A percentile compares a stretch with the other conserved stretches of the same genome.
These are phyloP conservation scores for Candida orba DNA, from an alignment of 805 yeast genomes.

Conservation along the genomic window DNA sequence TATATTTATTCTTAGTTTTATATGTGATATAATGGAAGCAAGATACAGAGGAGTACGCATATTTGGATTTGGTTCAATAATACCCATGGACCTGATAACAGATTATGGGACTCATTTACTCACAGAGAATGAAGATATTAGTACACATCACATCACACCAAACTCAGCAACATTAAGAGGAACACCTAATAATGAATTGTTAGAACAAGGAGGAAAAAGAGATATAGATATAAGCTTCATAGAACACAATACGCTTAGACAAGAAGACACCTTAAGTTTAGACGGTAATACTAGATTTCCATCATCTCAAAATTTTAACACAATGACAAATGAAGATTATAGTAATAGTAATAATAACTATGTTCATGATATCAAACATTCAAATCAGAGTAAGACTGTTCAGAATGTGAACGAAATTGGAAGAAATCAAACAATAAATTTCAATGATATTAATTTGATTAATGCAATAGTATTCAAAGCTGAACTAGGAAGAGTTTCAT, in stretches of 20 bases:
- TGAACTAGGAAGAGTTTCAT: conserved; percentile 13
- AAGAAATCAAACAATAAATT: background rate
- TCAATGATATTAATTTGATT: conserved; percentile 4
- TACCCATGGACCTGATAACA: conserved; percentile 8
- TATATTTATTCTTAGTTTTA: too few relatives aligned
- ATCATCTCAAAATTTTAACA: conserved; percentile 6
- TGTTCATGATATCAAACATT: too few relatives aligned
- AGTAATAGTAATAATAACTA: background rate
- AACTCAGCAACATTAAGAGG: background rate
- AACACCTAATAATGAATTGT: conserved; percentile 1
- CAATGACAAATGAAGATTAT: background rate
- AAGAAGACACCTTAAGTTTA: background rate
- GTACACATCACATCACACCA: background rate
- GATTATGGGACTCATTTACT: background rate
- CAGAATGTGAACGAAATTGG: background rate
- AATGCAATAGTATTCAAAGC: conserved; percentile 14
- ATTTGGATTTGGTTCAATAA: conserved; percentile 10
- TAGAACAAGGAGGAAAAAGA: background rate
- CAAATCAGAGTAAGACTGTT: background rate
- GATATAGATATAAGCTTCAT: background rate
- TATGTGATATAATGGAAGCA: too few relatives aligned
- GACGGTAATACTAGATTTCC: conserved; percentile 11
- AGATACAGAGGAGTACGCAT: too few relatives aligned
- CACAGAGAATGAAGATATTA: background rate
- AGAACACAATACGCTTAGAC: background rate